Evolutionary conservation across 306 rosid genomes (phyloP).

Genomic region (Alnus glutinosa): DNA sequence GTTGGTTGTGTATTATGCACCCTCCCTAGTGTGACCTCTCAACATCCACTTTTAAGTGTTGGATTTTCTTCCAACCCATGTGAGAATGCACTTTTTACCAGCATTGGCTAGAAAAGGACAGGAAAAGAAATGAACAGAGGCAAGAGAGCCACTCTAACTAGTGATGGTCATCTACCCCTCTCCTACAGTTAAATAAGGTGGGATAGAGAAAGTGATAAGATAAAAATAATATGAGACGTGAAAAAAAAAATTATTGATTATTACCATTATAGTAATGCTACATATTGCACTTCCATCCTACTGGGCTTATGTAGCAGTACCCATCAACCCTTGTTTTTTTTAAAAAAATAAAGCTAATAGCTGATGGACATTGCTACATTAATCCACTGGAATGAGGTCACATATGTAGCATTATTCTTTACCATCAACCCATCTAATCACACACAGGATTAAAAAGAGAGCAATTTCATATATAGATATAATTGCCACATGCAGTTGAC

Average conservation of each 20-base stretch:
- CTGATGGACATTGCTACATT: too few relatives aligned
- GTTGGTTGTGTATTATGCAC: neutral
- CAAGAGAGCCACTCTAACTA: neutral
- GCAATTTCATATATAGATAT: neutral
- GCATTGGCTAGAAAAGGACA: neutral
- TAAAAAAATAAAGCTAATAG: too few relatives aligned
- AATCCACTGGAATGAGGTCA: too few relatives aligned
- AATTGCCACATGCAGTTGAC: neutral
- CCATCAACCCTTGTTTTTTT: too few relatives aligned
- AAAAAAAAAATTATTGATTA: neutral
- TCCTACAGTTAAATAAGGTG: neutral
- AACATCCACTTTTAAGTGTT: neutral
- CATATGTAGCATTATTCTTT: too few relatives aligned
- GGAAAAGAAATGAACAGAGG: neutral
- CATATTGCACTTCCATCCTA: too few relatives aligned
- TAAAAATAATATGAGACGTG: neutral
- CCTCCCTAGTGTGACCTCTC: neutral
- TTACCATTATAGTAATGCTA: too few relatives aligned
- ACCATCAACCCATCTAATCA: neutral
- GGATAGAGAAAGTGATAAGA: neutral
- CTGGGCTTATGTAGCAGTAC: too few relatives aligned
- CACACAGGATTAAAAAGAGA: neutral
- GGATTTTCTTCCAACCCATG: neutral
- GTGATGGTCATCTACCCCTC: neutral
- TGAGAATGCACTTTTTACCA: neutral